Conservation (phyloP, 768 basidiomycete genomes). For the Xanthoconium stramineum region DNA sequence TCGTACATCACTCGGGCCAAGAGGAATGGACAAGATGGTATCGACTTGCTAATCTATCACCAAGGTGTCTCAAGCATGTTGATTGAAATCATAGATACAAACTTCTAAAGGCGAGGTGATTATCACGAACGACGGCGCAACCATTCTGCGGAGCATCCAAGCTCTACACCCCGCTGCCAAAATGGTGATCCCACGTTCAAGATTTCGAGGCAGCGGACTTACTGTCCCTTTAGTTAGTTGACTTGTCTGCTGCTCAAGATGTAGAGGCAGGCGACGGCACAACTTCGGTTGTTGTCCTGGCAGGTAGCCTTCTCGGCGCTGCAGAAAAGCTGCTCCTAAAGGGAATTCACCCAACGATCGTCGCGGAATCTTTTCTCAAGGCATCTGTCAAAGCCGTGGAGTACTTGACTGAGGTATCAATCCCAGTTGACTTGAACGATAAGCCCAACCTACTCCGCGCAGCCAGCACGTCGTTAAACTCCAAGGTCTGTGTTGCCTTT, state of each 20-base stretch:
- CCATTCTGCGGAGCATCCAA: slow-evolving; percentile 92
- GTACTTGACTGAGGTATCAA: slow-evolving; percentile 88
- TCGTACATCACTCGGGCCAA: slow-evolving; percentile 91
- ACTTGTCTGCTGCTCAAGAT: slow-evolving; percentile 96
- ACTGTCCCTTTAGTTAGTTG: slow-evolving; percentile 68
- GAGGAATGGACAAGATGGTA: slow-evolving; percentile 99
- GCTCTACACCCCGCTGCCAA: slow-evolving; percentile 97
- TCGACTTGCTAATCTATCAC: slow-evolving; percentile 21
- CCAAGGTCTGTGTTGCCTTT: slow-evolving; percentile 59
- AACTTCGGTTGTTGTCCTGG: slow-evolving; percentile 94
- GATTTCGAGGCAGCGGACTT: background rate
- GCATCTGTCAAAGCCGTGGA: slow-evolving; percentile 93
- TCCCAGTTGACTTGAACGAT: slow-evolving; percentile 88
- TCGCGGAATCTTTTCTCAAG: slow-evolving; percentile 92
- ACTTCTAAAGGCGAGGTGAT: slow-evolving; percentile 95
- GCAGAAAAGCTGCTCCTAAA: slow-evolving; percentile 97
- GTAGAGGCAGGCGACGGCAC: slow-evolving; percentile 99
- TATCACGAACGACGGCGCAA: slow-evolving; percentile 98
- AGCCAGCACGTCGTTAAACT: slow-evolving; percentile 93
- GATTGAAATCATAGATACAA: slow-evolving; percentile 66
- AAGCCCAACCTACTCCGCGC: slow-evolving; percentile 82
- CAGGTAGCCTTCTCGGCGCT: slow-evolving; percentile 87
- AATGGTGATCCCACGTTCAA: slow-evolving; percentile 58
- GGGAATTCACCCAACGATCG: slow-evolving; percentile 96
- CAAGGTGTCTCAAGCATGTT: slow-evolving; percentile 3